These are phyloP conservation scores for Barnettozyma botsteinii DNA, from an alignment of 805 yeast species.

Conservation along the genomic window DNA sequence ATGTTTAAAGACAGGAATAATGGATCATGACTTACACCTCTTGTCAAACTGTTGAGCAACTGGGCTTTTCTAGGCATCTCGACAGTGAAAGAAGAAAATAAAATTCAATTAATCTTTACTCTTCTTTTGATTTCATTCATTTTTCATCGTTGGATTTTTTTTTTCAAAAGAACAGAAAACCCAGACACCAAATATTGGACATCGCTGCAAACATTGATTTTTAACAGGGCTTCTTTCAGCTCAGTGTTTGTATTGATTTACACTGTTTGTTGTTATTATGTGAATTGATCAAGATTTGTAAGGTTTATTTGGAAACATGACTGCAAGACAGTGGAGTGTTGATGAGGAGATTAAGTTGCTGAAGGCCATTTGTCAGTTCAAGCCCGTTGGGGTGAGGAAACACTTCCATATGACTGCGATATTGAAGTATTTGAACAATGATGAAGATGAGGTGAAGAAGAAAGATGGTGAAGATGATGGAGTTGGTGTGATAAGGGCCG, in stretches of 20 bases:
- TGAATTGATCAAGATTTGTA: not conserved
- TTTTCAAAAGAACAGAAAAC: not conserved
- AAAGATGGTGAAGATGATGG: too few relatives aligned
- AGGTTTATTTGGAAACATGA: not conserved
- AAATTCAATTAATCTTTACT: too few relatives aligned
- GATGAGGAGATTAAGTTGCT: constrained; percentile 60
- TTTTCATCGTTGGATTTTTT: not conserved
- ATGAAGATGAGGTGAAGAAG: constrained; percentile 3
- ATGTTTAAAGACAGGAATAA: not conserved
- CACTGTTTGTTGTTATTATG: too few relatives aligned
- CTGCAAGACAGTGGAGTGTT: constrained; percentile 41
- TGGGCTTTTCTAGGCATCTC: constrained; percentile 61
- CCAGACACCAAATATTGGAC: constrained; percentile 2
- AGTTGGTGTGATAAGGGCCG: constrained; percentile 18
- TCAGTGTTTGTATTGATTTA: too few relatives aligned
- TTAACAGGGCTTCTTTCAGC: too few relatives aligned
- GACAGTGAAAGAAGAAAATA: too few relatives aligned
- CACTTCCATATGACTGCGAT: constrained; percentile 35
- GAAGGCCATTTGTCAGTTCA: constrained; percentile 54
- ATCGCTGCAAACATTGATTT: not conserved
- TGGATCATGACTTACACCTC: constrained; percentile 35
- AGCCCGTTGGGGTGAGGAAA: constrained; percentile 53
- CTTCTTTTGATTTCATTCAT: too few relatives aligned
- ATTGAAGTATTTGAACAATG: constrained; percentile 13
- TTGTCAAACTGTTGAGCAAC: constrained; percentile 49